A percentile compares a stretch with the other conserved stretches of the same genome.
Evolutionary conservation across 2,329 filamentous ascomycete genomes (phyloP).

Genomic region (Conoideocrella luteorostrata): DNA sequence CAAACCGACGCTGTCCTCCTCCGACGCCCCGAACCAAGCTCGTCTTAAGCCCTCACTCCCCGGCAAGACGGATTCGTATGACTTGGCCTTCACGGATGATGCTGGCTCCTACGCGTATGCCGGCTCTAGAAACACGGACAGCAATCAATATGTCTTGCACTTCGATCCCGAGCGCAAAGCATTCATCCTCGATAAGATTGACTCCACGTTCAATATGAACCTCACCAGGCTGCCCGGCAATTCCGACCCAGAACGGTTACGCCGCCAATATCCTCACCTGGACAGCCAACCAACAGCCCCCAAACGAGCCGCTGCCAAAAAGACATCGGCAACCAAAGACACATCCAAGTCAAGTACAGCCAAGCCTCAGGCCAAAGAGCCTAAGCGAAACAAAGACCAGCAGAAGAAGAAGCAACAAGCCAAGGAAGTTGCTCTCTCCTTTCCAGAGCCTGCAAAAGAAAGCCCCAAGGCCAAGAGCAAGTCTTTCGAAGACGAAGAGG

Average conservation of each 20-base stretch:
- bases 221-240: slow-evolving; percentile 63
- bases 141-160: slow-evolving; percentile 60
- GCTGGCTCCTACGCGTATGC: slow-evolving; percentile 54
- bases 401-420: slow-evolving; percentile 32
- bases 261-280: slow-evolving; percentile 62
- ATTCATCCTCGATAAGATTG: slow-evolving; percentile 75
- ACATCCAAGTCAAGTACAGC: slow-evolving; percentile 11
- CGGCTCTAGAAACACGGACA: slow-evolving; percentile 50
- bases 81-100: slow-evolving; percentile 48
- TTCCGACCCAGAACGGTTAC: slow-evolving; percentile 55
- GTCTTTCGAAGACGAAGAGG: slow-evolving; percentile 38
- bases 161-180: slow-evolving; percentile 69
- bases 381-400: slow-evolving; percentile 21
- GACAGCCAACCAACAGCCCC: slow-evolving; percentile 24
- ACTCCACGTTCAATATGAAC: slow-evolving; percentile 85
- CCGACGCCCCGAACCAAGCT: slow-evolving; percentile 40
- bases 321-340: slow-evolving; percentile 16
- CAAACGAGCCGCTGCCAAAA: slow-evolving; percentile 20
- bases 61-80: slow-evolving; percentile 46
- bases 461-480: slow-evolving; percentile 21
- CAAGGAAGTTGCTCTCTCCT: slow-evolving; percentile 30
- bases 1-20: slow-evolving; percentile 47
- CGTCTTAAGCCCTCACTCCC: slow-evolving; percentile 45
- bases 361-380: slow-evolving; percentile 9
- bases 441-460: slow-evolving; percentile 23